A percentile compares a stretch with the other conserved stretches of the same genome.
These are phyloP conservation scores for Mycena olivaceomarginata DNA, from an alignment of 768 basidiomycete genomes.

Conservation along the genomic window DNA sequence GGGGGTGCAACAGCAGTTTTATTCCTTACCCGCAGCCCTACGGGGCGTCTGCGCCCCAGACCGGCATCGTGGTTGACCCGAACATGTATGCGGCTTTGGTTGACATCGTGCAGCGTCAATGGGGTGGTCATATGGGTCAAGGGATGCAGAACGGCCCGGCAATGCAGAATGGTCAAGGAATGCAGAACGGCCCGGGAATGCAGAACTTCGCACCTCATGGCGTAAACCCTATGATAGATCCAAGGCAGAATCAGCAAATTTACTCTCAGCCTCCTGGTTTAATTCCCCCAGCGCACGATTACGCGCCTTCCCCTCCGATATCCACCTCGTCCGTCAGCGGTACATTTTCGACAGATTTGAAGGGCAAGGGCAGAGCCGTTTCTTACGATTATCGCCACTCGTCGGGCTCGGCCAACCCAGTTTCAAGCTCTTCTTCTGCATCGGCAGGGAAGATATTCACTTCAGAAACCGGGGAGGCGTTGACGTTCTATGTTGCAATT, in stretches of 20 bases:
- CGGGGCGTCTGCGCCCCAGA: background rate
- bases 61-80: slow-evolving; percentile 1
- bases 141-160: background rate
- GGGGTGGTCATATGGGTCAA: background rate
- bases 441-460: slow-evolving; percentile 63
- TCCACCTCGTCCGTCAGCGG: slow-evolving; percentile 19
- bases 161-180: no score
- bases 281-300: slow-evolving; percentile 9
- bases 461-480: slow-evolving; percentile 60
- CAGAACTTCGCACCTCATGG: slow-evolving; percentile 12
- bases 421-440: background rate
- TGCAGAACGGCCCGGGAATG: background rate
- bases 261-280: slow-evolving; percentile 31
- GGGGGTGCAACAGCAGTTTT: slow-evolving; percentile 19
- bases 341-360: slow-evolving; percentile 22
- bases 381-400: slow-evolving; percentile 9
- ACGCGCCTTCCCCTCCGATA: slow-evolving; percentile 12
- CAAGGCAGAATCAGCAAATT: background rate
- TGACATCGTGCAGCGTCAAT: slow-evolving; percentile 10
- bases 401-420: slow-evolving; percentile 32
- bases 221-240: slow-evolving; percentile 9
- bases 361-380: slow-evolving; percentile 32
- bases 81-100: slow-evolving; percentile 6
- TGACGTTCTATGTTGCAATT: slow-evolving; percentile 82
- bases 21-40: background rate